phyloP scores from a whole-genome alignment of 306 rosid species.

The Dalbergia cochinchinensis region DNA sequence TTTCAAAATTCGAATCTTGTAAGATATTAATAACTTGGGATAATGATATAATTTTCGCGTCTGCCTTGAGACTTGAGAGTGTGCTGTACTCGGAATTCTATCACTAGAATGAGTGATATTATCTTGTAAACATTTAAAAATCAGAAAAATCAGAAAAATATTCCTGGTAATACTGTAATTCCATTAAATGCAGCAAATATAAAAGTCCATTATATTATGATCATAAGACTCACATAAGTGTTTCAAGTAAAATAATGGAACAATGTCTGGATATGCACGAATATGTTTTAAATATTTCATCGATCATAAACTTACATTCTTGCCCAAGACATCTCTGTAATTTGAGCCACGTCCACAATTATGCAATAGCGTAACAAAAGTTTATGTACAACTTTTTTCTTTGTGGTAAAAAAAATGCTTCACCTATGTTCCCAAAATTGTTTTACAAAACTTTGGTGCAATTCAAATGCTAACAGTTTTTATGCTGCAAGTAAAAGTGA shows the following conservation, averaged over 20 bases:
- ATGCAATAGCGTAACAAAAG: constrained; percentile 2
- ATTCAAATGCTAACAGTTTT: constrained; percentile 33
- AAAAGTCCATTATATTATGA: not conserved
- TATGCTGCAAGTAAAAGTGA: constrained; percentile 1
- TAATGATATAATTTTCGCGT: no score
- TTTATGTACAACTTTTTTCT: constrained; percentile 21
- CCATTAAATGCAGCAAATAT: not conserved
- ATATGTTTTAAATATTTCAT: not conserved
- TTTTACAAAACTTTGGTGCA: constrained; percentile 39
- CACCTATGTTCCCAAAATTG: constrained; percentile 13
- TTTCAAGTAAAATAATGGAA: not conserved
- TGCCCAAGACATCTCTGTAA: constrained; percentile 1
- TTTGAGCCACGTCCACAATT: not conserved
- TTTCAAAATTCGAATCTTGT: no score
- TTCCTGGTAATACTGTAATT: not conserved
- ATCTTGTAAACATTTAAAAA: not conserved
- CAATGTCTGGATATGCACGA: not conserved
- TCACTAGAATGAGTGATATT: constrained; percentile 5
- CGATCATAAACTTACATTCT: constrained; percentile 16
- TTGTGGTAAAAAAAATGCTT: not conserved
- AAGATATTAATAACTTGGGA: no score
- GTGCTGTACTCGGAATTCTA: not conserved
- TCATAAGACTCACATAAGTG: not conserved
- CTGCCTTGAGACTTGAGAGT: no score
- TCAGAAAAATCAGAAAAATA: constrained; percentile 6